Conservation (phyloP, 495 filamentous ascomycete species). For the Aspergillus heteromorphus region DNA sequence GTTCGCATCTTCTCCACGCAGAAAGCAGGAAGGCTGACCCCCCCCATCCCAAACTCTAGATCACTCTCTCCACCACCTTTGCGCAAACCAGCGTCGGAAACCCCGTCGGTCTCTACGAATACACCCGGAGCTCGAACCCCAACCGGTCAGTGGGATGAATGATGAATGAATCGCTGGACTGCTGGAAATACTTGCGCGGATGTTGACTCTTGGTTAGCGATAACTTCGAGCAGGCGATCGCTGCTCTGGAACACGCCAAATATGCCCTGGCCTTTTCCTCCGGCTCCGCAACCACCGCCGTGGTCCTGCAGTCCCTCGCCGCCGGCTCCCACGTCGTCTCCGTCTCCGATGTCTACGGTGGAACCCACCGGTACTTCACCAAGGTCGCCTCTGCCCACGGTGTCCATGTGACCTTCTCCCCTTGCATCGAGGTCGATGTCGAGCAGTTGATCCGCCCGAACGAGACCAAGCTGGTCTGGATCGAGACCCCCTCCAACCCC, state of each 20-base stretch:
- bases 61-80: conserved; percentile 93
- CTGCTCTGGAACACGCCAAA: conserved; percentile 85
- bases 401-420: conserved; percentile 90
- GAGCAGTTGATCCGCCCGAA: conserved; percentile 70
- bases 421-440: conserved; percentile 81
- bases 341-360: conserved; percentile 95
- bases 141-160: conserved; percentile 55
- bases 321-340: conserved; percentile 91
- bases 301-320: conserved; percentile 87
- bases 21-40: too few relatives aligned
- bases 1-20: conserved; percentile 14
- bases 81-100: conserved; percentile 78
- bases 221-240: conserved; percentile 89
- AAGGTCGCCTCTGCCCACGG: conserved; percentile 93
- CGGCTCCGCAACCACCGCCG: conserved; percentile 89
- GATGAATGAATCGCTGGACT: too few relatives aligned
- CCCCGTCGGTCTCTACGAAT: conserved; percentile 84
- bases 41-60: conserved; percentile 41
- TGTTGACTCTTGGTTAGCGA: conserved; percentile 42
- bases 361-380: conserved; percentile 98
- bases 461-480: conserved; percentile 94
- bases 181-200: neutral
- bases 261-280: conserved; percentile 94
- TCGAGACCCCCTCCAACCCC: conserved; percentile 92
- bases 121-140: conserved; percentile 85